phyloP scores from a whole-genome alignment of 176 grass and related monocot genomes.

The maize (Zea mays) region Zm-B73-REFERENCE-NAM-5.0 NC_050096.1:91715001-91715500 shows the following conservation, averaged over 20 bases:
- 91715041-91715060: background rate
- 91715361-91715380: background rate
- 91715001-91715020: conserved; percentile 27
- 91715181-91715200: background rate
- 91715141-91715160: conserved; percentile 8
- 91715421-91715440: conserved; percentile 11
- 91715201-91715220: conserved; percentile 11
- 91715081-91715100: background rate
- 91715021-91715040: conserved; percentile 1
- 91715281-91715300: background rate
- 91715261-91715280: background rate
- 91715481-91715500: conserved; percentile 12
- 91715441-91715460: conserved; percentile 22
- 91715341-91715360: background rate
- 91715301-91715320: background rate
- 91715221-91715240: conserved; percentile 10
- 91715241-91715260: background rate
- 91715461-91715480: conserved; percentile 49
- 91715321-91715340: background rate
- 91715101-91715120: background rate
- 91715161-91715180: background rate
- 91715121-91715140: too few species aligned
- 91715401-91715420: background rate
- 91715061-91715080: background rate
- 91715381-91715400: background rate